Evolutionary conservation across 148 eudicot genomes (phyloP), one percentile per base, ranked within the genome.

Genomic region (Chenopodium suecicum): DNA sequence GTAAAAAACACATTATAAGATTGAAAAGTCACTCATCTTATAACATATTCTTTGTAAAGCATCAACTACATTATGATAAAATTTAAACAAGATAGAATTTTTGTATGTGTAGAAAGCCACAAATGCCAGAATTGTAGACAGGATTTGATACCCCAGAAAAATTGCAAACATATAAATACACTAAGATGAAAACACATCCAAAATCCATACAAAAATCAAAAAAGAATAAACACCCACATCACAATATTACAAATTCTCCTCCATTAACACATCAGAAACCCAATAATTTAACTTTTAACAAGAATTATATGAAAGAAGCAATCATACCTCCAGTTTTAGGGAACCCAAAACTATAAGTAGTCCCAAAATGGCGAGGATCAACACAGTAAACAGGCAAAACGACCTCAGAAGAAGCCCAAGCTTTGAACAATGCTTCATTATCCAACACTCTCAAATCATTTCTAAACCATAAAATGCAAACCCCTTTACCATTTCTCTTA

Each of bases 321-420:
- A 68, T 4, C 14, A 25, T 90, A 94, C 98, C 97, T 84, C 98
- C 98, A 82, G 98, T 93, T 88, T 95, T 95, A 7, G 94, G 94
- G 76, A 95, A 93, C 17, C 90, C 96, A 84, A 95, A 95, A 86
- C 87, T 54, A 84, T 84, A 78, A 20, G 98, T 95, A 54, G 91
- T 47, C 44, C 84, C 86, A 66, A 95, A 92, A 60, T 85, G 83
- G 76, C 97, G 78, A 70, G 98, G 96, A 89, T 95, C 98, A 74
- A 93, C 83, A 81, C 97, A 93, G 79, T 93, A 95, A 14, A 95
- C 89, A 48, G 98, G 97, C 89, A 95, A 88, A 20, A 95, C 90
- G 29, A 78, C 73, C 78, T 91, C 87, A n/a, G 98, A 95, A 1
- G 88, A 86, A 70, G 25, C 82, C 97, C 97, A 95, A 56, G 90